phyloP scores from a whole-genome alignment of 1,284 basidiomycete genomes.

The Ustilago nuda region DNA sequence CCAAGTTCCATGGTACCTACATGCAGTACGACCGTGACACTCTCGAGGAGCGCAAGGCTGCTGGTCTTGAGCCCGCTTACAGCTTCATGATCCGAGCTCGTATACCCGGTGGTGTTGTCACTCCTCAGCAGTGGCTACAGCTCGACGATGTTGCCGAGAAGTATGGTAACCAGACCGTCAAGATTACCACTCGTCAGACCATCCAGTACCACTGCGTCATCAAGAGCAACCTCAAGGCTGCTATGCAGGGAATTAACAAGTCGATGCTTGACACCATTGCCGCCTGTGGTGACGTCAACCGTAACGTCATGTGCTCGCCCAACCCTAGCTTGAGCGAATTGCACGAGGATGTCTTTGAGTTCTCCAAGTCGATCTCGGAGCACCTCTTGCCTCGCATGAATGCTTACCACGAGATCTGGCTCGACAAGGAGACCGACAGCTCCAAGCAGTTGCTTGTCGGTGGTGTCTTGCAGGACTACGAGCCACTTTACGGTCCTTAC shows the following conservation, averaged over 20 bases:
- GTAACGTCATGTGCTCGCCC: slow-evolving; percentile 92
- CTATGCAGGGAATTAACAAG: slow-evolving; percentile 96
- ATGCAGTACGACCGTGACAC: slow-evolving; percentile 92
- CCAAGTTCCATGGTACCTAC: slow-evolving; percentile 91
- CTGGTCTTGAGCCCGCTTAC: slow-evolving; percentile 95
- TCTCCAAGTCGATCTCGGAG: slow-evolving; percentile 86
- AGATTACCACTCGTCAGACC: slow-evolving; percentile 97
- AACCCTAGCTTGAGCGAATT: slow-evolving; percentile 88
- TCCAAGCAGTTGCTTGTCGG: slow-evolving; percentile 83
- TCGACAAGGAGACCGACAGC: slow-evolving; percentile 74
- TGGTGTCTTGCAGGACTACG: slow-evolving; percentile 89
- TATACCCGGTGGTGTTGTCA: slow-evolving; percentile 94
- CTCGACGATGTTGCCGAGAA: slow-evolving; percentile 97
- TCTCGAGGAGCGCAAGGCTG: slow-evolving; percentile 90
- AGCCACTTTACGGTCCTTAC: slow-evolving; percentile 95
- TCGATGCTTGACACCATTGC: slow-evolving; percentile 93
- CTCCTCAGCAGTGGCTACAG: slow-evolving; percentile 89
- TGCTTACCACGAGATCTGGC: slow-evolving; percentile 99
- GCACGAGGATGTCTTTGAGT: slow-evolving; percentile 85
- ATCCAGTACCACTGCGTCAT: slow-evolving; percentile 99
- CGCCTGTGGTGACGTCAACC: slow-evolving; percentile 96
- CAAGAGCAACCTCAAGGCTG: slow-evolving; percentile 93
- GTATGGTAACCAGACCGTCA: slow-evolving; percentile 93
- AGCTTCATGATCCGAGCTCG: slow-evolving; percentile 99
- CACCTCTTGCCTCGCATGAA: slow-evolving; percentile 89